phyloP scores from a whole-genome alignment of 108 stramenopile genomes.

The Cyclotella distinguenda region DNA sequence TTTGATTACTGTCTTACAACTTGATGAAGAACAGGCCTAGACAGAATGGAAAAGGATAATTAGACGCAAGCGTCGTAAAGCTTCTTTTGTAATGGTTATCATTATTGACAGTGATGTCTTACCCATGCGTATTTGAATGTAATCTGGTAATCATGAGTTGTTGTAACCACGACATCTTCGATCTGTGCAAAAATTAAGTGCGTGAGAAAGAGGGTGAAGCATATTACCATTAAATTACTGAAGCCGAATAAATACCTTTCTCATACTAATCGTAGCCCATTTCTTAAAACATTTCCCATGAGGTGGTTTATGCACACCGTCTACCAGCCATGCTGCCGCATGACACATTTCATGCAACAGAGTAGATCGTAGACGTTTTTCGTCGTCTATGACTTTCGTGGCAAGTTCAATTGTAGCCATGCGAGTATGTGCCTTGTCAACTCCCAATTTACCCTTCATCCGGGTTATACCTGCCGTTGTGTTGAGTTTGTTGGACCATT shows the following conservation, averaged over 20 bases:
- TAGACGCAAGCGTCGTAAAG: too few species aligned
- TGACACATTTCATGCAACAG: slow-evolving; percentile 96
- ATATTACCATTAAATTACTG: neutral
- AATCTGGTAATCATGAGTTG: slow-evolving; percentile 81
- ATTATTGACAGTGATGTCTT: neutral
- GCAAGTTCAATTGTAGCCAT: slow-evolving; percentile 83
- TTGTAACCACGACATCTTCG: slow-evolving; percentile 70
- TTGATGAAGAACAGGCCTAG: slow-evolving; percentile 52
- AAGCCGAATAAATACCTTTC: slow-evolving; percentile 5
- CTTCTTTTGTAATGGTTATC: too few species aligned
- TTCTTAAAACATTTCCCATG: slow-evolving; percentile 82
- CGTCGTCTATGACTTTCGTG: slow-evolving; percentile 82
- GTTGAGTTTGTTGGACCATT: slow-evolving; percentile 81
- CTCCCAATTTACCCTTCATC: slow-evolving; percentile 34
- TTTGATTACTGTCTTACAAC: slow-evolving; percentile 55
- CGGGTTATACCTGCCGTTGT: slow-evolving; percentile 89
- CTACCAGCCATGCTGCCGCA: slow-evolving; percentile 91
- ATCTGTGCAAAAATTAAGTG: slow-evolving; percentile 12
- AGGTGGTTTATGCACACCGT: slow-evolving; percentile 79
- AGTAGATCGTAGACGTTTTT: slow-evolving; percentile 73
- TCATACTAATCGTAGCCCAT: slow-evolving; percentile 84
- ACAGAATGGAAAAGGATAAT: too few species aligned
- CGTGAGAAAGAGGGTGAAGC: neutral
- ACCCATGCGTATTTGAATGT: slow-evolving; percentile 78
- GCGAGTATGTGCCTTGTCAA: slow-evolving; percentile 15